phyloP scores from a whole-genome alignment of 306 rosid genomes.

The Elaeagnus macrophylla region DNA sequence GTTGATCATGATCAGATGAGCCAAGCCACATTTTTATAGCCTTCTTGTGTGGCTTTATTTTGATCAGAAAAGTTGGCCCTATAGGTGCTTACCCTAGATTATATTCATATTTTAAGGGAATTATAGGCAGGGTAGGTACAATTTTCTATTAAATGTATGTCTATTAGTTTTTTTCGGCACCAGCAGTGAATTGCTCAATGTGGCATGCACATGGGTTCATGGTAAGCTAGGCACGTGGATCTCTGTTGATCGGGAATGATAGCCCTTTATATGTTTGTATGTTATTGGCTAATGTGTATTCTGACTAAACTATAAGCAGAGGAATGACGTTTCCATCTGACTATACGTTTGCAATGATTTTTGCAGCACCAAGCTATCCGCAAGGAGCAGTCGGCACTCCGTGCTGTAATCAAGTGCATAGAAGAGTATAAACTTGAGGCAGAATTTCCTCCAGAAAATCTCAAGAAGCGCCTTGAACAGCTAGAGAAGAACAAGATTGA shows the following conservation, averaged over 20 bases:
- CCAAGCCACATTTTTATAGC: too few relatives aligned
- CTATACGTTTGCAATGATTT: constrained; percentile 15
- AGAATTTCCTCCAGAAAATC: constrained; percentile 81
- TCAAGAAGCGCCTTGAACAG: constrained; percentile 94
- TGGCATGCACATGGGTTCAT: too few relatives aligned
- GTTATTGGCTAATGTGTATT: neutral
- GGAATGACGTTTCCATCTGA: constrained; percentile 14
- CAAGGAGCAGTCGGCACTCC: constrained; percentile 91
- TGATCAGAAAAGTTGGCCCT: too few relatives aligned
- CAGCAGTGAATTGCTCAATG: too few relatives aligned
- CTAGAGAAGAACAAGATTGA: constrained; percentile 88
- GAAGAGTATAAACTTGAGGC: constrained; percentile 91
- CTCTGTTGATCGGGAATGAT: neutral
- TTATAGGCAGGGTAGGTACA: too few relatives aligned
- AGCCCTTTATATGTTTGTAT: neutral
- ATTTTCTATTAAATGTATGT: too few relatives aligned
- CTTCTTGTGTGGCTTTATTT: too few relatives aligned
- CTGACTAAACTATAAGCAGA: constrained; percentile 3
- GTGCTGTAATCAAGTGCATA: constrained; percentile 84
- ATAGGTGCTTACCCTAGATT: too few relatives aligned
- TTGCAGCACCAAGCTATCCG: constrained; percentile 85
- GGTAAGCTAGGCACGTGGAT: neutral
- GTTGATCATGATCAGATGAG: too few relatives aligned
- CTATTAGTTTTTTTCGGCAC: too few relatives aligned
- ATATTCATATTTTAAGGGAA: too few relatives aligned